phyloP scores from a whole-genome alignment of 2,329 filamentous ascomycete species.

The Ascochyta viciae-villosae region DNA sequence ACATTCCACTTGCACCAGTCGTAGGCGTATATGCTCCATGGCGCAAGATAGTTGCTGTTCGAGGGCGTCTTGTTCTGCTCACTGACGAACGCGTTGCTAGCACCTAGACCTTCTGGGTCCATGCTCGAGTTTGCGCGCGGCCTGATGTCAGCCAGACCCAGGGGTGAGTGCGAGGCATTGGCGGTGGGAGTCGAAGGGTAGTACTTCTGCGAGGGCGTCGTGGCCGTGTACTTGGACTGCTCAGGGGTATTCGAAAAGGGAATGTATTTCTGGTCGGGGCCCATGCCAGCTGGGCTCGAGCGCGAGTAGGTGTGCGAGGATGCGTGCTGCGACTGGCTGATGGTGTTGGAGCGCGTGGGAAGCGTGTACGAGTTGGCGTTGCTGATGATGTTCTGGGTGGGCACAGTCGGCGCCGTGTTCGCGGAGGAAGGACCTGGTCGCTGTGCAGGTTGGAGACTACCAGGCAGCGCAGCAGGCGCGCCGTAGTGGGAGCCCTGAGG shows the following conservation, averaged over 20 bases:
- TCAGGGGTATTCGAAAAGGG: slow-evolving; percentile 71
- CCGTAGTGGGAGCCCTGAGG: slow-evolving; percentile 57
- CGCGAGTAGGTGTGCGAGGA: slow-evolving; percentile 71
- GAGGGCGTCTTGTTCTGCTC: slow-evolving; percentile 71
- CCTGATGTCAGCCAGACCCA: slow-evolving; percentile 90
- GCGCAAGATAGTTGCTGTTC: slow-evolving; percentile 91
- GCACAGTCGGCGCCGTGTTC: slow-evolving; percentile 65
- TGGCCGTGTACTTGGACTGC: slow-evolving; percentile 53
- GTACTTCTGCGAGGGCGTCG: slow-evolving; percentile 65
- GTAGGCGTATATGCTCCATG: slow-evolving; percentile 95
- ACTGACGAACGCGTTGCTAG: slow-evolving; percentile 62
- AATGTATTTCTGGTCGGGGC: slow-evolving; percentile 67
- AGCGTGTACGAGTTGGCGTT: slow-evolving; percentile 68
- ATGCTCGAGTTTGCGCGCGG: slow-evolving; percentile 83
- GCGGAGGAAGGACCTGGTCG: slow-evolving; percentile 61
- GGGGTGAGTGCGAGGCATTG: slow-evolving; percentile 80
- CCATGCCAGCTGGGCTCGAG: slow-evolving; percentile 76
- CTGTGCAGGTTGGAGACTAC: slow-evolving; percentile 63
- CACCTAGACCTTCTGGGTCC: slow-evolving; percentile 72
- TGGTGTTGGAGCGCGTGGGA: slow-evolving; percentile 70
- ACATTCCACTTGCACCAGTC: slow-evolving; percentile 99
- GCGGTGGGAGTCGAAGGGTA: slow-evolving; percentile 59
- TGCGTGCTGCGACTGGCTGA: slow-evolving; percentile 61
- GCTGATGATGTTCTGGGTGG: slow-evolving; percentile 60
- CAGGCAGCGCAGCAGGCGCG: slow-evolving; percentile 59